Evolutionary conservation across 2,329 filamentous ascomycete species (phyloP).

Genomic region (Microsporum canis): DNA sequence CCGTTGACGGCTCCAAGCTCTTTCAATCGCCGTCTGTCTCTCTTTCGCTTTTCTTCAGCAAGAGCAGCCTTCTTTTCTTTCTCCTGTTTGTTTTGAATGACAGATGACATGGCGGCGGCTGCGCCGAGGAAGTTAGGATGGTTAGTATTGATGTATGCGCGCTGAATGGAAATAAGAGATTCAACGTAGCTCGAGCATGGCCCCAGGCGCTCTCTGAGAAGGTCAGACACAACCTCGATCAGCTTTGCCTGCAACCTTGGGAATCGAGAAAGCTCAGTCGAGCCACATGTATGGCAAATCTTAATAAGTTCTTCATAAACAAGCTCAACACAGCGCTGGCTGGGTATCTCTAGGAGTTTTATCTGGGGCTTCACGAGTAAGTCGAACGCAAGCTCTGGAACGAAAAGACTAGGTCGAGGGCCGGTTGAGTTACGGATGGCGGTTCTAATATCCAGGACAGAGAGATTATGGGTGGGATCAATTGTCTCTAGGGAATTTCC

Average conservation of each 20-base stretch:
- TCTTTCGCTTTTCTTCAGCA: constrained; percentile 74
- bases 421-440: constrained; percentile 97
- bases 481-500: constrained; percentile 93
- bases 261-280: constrained; percentile 82
- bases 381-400: constrained; percentile 95
- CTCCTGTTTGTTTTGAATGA: constrained; percentile 90
- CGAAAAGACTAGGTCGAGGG: constrained; percentile 87
- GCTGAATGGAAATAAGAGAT: constrained; percentile 91
- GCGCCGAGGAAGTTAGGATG: constrained; percentile 97
- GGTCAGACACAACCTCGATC: constrained; percentile 94
- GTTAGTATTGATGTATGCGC: constrained; percentile 98
- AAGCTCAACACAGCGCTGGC: constrained; percentile 91
- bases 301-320: constrained; percentile 99
- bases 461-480: constrained; percentile 89
- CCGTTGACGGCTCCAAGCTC: constrained; percentile 71
- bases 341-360: constrained; percentile 87
- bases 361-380: constrained; percentile 97
- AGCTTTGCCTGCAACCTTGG: constrained; percentile 90
- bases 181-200: constrained; percentile 86
- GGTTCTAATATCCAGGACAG: constrained; percentile 86
- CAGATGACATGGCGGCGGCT: constrained; percentile 92
- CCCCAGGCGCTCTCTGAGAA: constrained; percentile 81
- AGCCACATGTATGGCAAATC: constrained; percentile 97
- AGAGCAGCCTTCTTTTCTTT: constrained; percentile 71
- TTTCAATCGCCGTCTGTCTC: constrained; percentile 71